Conservation (phyloP, 495 filamentous ascomycete species). For the Sphaerosporella brunnea region DNA sequence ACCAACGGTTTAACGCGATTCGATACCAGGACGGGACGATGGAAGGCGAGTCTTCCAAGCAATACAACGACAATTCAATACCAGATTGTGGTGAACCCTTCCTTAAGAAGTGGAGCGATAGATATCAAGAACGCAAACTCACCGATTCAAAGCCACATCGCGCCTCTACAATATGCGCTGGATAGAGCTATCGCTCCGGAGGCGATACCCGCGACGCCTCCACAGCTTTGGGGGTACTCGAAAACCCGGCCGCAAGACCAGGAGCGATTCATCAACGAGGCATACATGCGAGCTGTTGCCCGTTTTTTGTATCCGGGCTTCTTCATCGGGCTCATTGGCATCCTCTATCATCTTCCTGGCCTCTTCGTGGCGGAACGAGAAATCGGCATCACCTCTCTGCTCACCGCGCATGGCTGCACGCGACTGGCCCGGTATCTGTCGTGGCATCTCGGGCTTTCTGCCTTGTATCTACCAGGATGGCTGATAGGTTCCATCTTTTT, state of each 20-base stretch:
- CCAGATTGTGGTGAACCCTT: slow-evolving; percentile 39
- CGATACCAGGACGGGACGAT: too few species aligned
- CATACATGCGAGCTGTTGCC: slow-evolving; percentile 39
- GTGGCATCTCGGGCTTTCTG: slow-evolving; percentile 48
- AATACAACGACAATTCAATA: slow-evolving; percentile 42
- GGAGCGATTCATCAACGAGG: slow-evolving; percentile 36
- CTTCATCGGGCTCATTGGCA: slow-evolving; percentile 47
- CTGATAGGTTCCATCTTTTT: slow-evolving; percentile 48
- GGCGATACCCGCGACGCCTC: slow-evolving; percentile 12
- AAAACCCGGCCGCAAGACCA: slow-evolving; percentile 43
- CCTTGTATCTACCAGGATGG: slow-evolving; percentile 54
- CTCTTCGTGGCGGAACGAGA: slow-evolving; percentile 62
- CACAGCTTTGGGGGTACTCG: slow-evolving; percentile 44
- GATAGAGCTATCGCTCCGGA: slow-evolving; percentile 49
- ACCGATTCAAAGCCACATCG: too few species aligned
- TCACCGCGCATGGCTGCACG: slow-evolving; percentile 69
- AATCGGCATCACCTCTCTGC: slow-evolving; percentile 55
- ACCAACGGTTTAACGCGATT: slow-evolving; percentile 28
- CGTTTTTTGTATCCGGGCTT: slow-evolving; percentile 50
- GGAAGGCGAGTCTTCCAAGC: slow-evolving; percentile 69
- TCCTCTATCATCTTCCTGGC: slow-evolving; percentile 60
- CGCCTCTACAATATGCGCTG: slow-evolving; percentile 60
- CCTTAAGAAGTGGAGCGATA: slow-evolving; percentile 36
- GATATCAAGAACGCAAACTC: slow-evolving; percentile 4
- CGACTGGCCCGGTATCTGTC: slow-evolving; percentile 49